phyloP scores from a whole-genome alignment of 306 rosid genomes.

The Cucumis melo region DNA sequence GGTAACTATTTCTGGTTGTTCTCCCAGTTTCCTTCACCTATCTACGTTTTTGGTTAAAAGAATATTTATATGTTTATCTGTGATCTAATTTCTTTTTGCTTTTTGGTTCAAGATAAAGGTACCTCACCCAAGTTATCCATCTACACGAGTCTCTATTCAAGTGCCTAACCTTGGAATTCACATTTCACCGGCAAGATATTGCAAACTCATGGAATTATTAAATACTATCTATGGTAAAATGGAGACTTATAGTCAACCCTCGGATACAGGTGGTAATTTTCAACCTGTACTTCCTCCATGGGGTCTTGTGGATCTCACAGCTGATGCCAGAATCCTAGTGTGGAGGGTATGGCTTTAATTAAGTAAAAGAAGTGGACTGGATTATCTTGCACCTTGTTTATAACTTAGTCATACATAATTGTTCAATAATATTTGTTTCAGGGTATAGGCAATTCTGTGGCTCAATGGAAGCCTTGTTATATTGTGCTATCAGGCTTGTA shows the following conservation, averaged over 20 bases:
- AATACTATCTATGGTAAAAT: slow-evolving; percentile 41
- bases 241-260: slow-evolving; percentile 48
- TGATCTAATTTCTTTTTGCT: neutral
- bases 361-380: neutral
- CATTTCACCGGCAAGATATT: slow-evolving; percentile 71
- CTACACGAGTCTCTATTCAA: slow-evolving; percentile 77
- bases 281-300: slow-evolving; percentile 47
- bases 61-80: neutral
- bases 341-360: slow-evolving; percentile 55
- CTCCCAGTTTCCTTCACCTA: neutral
- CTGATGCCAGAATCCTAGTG: slow-evolving; percentile 72
- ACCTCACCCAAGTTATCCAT: slow-evolving; percentile 86
- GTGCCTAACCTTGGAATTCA: slow-evolving; percentile 93
- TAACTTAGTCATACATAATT: neutral
- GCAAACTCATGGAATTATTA: slow-evolving; percentile 60
- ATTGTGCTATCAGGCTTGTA: slow-evolving; percentile 64
- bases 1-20: slow-evolving; percentile 29
- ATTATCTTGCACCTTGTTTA: neutral
- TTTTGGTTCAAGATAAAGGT: slow-evolving; percentile 56
- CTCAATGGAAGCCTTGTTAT: slow-evolving; percentile 88
- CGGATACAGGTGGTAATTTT: slow-evolving; percentile 27
- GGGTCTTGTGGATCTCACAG: slow-evolving; percentile 56
- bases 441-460: slow-evolving; percentile 95
- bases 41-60: neutral
- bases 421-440: slow-evolving; percentile 17